Percentiles rank a stretch among this genome's conserved stretches.
Evolutionary conservation across 1,284 basidiomycete genomes (phyloP).

Genomic region (Ceratobasidium sp.): DNA sequence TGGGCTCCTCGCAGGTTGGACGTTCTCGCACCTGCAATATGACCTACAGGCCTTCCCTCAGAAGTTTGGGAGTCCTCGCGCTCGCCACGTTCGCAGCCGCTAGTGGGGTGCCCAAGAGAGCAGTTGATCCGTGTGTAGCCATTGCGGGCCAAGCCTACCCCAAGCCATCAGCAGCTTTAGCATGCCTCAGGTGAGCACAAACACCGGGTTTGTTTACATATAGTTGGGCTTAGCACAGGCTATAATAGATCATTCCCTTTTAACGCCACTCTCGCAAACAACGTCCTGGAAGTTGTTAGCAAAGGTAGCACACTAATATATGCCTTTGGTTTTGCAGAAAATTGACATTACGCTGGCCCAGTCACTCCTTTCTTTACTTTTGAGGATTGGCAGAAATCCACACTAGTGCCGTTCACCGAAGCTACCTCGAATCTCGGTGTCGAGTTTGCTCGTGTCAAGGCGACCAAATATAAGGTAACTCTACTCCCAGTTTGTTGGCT

Average conservation of each 20-base stretch:
- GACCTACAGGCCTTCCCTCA: not conserved
- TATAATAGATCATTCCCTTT: conserved; percentile 66
- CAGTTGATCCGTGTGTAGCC: conserved; percentile 62
- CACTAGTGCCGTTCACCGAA: conserved; percentile 70
- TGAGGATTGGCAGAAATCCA: conserved; percentile 69
- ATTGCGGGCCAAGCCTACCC: conserved; percentile 64
- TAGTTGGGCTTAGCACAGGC: not conserved
- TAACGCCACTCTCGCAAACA: conserved; percentile 70
- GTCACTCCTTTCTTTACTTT: conserved; percentile 73
- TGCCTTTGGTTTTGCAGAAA: not conserved
- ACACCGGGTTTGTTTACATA: not conserved
- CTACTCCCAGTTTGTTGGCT: conserved; percentile 51
- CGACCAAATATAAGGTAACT: conserved; percentile 57
- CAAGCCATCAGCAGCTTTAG: conserved; percentile 64
- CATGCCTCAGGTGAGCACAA: conserved; percentile 57
- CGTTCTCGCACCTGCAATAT: not conserved
- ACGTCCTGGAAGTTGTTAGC: conserved; percentile 56
- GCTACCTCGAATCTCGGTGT: conserved; percentile 66
- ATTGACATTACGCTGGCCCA: not conserved
- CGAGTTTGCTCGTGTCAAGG: conserved; percentile 62
- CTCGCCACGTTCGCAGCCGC: not conserved
- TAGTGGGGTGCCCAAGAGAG: not conserved
- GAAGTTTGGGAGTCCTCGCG: not conserved
- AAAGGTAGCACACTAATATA: conserved; percentile 48
- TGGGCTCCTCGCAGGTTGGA: too few relatives aligned